Base-by-base conservation (phyloP, 2,329 filamentous ascomycete species). In the Cladophialophora immunda region DNA sequence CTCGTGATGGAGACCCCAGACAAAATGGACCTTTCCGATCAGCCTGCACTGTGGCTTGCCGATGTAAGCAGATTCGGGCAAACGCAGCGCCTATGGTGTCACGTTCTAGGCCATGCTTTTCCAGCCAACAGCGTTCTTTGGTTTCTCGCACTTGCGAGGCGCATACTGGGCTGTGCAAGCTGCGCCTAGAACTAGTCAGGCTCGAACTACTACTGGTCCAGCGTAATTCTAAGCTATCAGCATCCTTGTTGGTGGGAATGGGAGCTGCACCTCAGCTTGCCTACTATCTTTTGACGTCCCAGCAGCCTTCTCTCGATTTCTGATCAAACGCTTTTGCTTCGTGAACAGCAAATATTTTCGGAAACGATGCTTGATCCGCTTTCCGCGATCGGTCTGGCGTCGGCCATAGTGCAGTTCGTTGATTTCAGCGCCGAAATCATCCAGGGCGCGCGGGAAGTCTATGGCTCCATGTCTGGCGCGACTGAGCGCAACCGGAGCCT, bases 401-500 rank as follows among this genome's bases (percentile, higher is more conserved):
- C 52, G 15, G 30, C 27, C n/a, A 34, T 55, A 13, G 27, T 55
- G 27, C 30, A 30, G 15, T 55, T 55, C 27, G 30, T 55, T n/a
- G 52, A 55, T 11, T 55, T 30, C n/a, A 6, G 52, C 11, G 52
- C 52, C 13, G 30, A 32, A 25, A 19, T 55, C 52, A 34, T 55
- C 6, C 30, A 30, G 17, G 52, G 52, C 19, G 52, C 27, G 3
- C 27, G 13, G 17, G 52, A 55, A 55, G n/a, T 55, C 52, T n/a
- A 55, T n/a, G 27, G 30, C 5, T 30, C 52, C 15, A 30, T 22
- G 15, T 32, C 52, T 7, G 52, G 52, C 25, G 13, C 30, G 7
- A 55, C 52, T 7, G 52, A 55, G 27, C 30, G 27, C 0, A 55
- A 55, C n/a, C 22, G 52, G 27, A 34, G 52, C 52, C 13, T 30